A percentile compares a stretch with the other conserved stretches of the same genome.
phyloP scores from a whole-genome alignment of 2,329 filamentous ascomycete species.

The Colletotrichum siamense region DNA sequence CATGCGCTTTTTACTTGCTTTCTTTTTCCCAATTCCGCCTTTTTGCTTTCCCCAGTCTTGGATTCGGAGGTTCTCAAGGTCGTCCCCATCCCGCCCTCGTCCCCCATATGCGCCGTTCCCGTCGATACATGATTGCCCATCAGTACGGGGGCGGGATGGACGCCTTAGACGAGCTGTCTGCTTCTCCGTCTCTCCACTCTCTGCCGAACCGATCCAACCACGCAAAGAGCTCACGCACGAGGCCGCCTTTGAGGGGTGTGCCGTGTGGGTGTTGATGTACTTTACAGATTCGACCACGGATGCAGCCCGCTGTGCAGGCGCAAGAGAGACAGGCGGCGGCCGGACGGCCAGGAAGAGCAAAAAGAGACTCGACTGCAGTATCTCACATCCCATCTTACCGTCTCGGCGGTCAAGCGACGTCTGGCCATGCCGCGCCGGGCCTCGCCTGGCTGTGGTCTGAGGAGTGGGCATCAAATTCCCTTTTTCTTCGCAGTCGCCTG shows the following conservation, averaged over 20 bases:
- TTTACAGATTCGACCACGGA: too few relatives aligned
- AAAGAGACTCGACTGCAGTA: background rate
- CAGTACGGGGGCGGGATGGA: background rate
- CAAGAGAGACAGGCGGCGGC: background rate
- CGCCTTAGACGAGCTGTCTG: background rate
- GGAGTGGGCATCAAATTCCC: background rate
- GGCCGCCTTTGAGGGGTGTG: background rate
- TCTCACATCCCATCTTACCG: background rate
- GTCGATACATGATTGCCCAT: background rate
- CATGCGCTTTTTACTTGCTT: background rate
- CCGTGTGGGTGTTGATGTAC: background rate
- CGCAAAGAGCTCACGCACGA: background rate
- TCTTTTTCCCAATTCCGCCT: background rate
- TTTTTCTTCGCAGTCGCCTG: background rate
- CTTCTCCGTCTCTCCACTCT: background rate
- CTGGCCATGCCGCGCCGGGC: too few relatives aligned
- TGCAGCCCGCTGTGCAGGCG: background rate
- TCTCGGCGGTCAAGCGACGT: background rate
- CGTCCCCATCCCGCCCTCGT: background rate
- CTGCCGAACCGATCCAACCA: background rate
- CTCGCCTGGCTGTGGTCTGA: background rate
- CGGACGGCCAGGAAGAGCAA: background rate
- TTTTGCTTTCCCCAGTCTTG: background rate
- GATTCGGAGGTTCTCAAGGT: background rate
- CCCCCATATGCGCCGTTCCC: background rate